Base-by-base conservation (phyloP, 1,139 yeast genomes). In the Saccharomyces hybrid region DNA sequence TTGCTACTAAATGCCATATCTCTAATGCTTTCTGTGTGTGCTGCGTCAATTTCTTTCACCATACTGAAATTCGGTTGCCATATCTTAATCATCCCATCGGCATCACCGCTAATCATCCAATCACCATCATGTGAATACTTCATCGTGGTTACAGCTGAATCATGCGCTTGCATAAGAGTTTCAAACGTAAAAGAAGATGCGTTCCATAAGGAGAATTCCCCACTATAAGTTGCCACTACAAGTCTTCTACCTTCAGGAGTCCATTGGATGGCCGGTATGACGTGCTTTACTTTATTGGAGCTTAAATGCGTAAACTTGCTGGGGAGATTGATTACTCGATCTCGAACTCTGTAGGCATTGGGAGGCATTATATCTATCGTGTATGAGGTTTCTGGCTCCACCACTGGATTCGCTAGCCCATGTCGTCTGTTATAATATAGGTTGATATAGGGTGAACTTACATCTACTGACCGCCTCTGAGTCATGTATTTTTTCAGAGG, bases 41-140 rank as follows among this genome's bases (percentile, higher is more conserved):
- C 96, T 47, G 74, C 73, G 52, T 80, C 77, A 44, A 93, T 73
- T 56, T 88, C 88, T 69, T 91, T 90, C 50, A 95, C 97, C 74
- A 93, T 93, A 71, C 93, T 93, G 75, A 93, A 89, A 72, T 95
- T 93, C 5, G 98, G 96, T 71, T 93, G 98, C 98, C 99, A 95
- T 67, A 87, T 93, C 73, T 93, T 93, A 64, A 93, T 80, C 9
- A 79, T 78, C 32, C 99, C 99, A 57, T 86, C 91, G 65, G 90
- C 95, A 71, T 93, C 99, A 46, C 97, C 97, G 65, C 95, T 84
- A 38, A 93, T 75, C 58, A 93, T 77, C 98, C 98, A 93, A 61
- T 91, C 97, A 58, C 90, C 97, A 60, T 86, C 86, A 69, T 90
- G 96, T 9, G 95, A 84, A 70, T 91, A 95, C 59, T 82, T 80